Evolutionary conservation across 192 early-diverging fungal genomes (phyloP).

Genomic region (Podila clonocystis): DNA sequence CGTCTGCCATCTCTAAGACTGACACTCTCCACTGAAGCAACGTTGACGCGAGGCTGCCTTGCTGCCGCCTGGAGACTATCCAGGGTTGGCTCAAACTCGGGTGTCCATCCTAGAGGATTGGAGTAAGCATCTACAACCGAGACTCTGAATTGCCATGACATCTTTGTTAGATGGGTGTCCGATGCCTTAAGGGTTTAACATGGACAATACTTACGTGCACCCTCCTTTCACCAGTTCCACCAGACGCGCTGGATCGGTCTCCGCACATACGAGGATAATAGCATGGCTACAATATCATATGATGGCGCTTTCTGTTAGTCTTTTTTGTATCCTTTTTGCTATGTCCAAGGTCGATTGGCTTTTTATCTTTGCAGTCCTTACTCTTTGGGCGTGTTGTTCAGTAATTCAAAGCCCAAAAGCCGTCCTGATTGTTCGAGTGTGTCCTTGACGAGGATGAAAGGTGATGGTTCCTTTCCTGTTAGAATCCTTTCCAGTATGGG

Average conservation of each 20-base stretch:
- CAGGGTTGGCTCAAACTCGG: neutral
- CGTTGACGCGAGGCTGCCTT: neutral
- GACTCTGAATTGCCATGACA: conserved; percentile 4
- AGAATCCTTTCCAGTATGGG: conserved; percentile 41
- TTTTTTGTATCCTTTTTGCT: neutral
- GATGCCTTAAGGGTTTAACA: neutral
- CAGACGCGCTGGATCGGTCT: conserved; percentile 29
- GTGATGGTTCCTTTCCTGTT: conserved; percentile 33
- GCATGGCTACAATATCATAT: conserved; percentile 4
- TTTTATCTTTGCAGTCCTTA: neutral
- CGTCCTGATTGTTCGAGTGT: conserved; percentile 44
- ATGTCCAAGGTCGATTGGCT: no score
- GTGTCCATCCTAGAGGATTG: conserved; percentile 41
- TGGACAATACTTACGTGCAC: conserved; percentile 2
- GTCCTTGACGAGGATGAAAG: conserved; percentile 45
- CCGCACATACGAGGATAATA: conserved; percentile 37
- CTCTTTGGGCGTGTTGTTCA: conserved; percentile 28
- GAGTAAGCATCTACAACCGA: conserved; percentile 34
- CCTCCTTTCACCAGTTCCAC: conserved; percentile 18
- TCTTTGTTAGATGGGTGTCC: neutral
- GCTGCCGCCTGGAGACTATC: neutral
- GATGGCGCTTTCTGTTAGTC: neutral
- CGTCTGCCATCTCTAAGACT: conserved; percentile 10
- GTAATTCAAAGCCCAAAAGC: conserved; percentile 27
- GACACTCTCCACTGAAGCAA: neutral